Base-by-base conservation (phyloP, 2,329 filamentous ascomycete species). In the Aspergillus clavatus region DNA sequence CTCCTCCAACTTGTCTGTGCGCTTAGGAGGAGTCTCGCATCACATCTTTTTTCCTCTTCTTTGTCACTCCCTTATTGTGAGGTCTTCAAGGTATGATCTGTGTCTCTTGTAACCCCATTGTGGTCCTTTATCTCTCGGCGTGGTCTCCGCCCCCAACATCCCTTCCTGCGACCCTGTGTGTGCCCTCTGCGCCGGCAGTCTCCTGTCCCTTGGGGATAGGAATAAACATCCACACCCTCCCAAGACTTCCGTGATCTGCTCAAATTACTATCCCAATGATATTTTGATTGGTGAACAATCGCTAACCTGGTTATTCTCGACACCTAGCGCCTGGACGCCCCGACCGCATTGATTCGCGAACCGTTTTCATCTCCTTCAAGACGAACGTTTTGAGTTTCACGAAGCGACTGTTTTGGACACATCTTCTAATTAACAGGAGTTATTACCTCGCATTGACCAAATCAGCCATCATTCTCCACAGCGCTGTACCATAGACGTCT, bases 31-130 rank as follows among this genome's bases (percentile, higher is more conserved):
- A 50, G 47, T 41, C 36, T 48, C 47, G 41, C 28, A 50, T 46
- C 45, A 48, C 48, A 44, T 51, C 52, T 45, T 47, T 42, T 46
- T 55, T n/a, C n/a, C n/a, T n/a, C n/a, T n/a, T 59, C 54, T 47
- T 54, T 51, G 60, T 65, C 60, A 55, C 51, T 65, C 61, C 49
- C 60, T 64, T 51, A 35, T 35, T 11, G 6, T 35, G 19, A 41
- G 47, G 51, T 57, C 52, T 52, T 56, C 56, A 63, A 60, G 59
- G 63, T 67, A 61, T 46, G 60, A 48, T 36, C 37, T 27, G 26
- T 50, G n/a, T 16, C 16, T 24, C 14, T 35, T 31, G 29, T 39
- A 38, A 22, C 37, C 33, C 16, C 18, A 24, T 21, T 40, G 11
- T 11, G 18, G 14, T 38, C 24, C 19, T n/a, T 19, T 21, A 11